A percentile compares a stretch with the other conserved stretches of the same genome.
These are phyloP conservation scores for Fabrea salina DNA, from an alignment of 169 alveolate species.

Conservation along the genomic window DNA sequence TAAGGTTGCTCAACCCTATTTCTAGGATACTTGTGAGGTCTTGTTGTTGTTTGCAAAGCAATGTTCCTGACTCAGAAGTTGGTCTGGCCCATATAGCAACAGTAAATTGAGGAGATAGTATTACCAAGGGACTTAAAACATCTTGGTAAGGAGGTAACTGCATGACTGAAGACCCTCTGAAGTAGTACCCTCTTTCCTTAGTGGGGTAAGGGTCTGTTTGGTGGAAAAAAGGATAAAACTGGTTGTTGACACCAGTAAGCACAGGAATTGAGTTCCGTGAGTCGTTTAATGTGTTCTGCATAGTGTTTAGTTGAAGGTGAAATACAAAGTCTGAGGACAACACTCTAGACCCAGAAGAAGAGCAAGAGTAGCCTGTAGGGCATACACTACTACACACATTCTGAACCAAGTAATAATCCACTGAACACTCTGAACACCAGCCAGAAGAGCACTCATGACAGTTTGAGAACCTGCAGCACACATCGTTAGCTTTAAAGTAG, in stretches of 20 bases:
- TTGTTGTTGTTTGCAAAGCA: slow-evolving; percentile 1
- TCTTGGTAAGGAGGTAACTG: background rate
- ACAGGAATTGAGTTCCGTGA: background rate
- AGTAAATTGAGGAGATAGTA: background rate
- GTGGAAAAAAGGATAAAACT: slow-evolving; percentile 2
- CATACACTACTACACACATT: too few relatives aligned
- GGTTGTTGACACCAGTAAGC: background rate
- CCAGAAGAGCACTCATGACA: background rate
- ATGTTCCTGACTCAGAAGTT: background rate
- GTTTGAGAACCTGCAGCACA: background rate
- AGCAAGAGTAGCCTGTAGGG: too few relatives aligned
- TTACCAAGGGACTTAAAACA: background rate
- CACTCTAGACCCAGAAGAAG: too few relatives aligned
- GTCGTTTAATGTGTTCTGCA: too few relatives aligned
- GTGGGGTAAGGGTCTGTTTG: background rate
- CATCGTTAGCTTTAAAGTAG: background rate
- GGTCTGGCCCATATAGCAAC: background rate
- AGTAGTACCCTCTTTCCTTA: slow-evolving; percentile 19
- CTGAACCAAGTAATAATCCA: too few relatives aligned
- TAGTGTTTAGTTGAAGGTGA: too few relatives aligned
- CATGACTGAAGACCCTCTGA: background rate
- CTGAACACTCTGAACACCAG: too few relatives aligned
- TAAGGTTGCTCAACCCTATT: too few relatives aligned
- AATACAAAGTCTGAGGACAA: too few relatives aligned
- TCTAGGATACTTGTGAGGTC: too few relatives aligned